These are phyloP conservation scores for Canariomyces notabilis DNA, from an alignment of 2,329 filamentous ascomycete genomes.

Conservation along the genomic window DNA sequence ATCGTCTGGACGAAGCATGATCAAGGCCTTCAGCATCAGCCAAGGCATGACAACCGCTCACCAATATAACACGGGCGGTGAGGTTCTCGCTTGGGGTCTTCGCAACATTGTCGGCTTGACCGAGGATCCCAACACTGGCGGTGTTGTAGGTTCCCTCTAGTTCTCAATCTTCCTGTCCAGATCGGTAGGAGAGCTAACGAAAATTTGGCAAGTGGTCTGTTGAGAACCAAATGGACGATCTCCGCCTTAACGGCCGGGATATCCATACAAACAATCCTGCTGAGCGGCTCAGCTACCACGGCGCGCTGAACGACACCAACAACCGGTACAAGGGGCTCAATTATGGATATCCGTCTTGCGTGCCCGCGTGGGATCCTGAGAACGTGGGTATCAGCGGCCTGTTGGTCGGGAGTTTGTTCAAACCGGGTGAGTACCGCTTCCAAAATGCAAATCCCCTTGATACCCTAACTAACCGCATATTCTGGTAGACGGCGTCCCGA, in stretches of 20 bases:
- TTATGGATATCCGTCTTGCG: conserved; percentile 55
- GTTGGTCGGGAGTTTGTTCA: conserved; percentile 32
- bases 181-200: too few relatives aligned
- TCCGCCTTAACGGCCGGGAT: conserved; percentile 47
- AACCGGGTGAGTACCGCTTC: too few relatives aligned
- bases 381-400: conserved; percentile 31
- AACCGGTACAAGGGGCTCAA: conserved; percentile 41
- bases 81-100: conserved; percentile 32
- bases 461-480: too few relatives aligned
- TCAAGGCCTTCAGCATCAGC: conserved; percentile 51
- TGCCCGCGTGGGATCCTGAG: conserved; percentile 36
- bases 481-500: conserved; percentile 27
- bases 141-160: conserved; percentile 20
- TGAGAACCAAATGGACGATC: conserved; percentile 59
- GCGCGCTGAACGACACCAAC: conserved; percentile 48
- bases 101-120: conserved; percentile 60
- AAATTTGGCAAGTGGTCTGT: conserved; percentile 39
- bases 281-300: conserved; percentile 62
- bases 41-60: conserved; percentile 28
- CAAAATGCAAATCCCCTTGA: too few relatives aligned
- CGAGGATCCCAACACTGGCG: conserved; percentile 38
- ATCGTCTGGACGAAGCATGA: conserved; percentile 44
- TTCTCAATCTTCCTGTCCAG: background rate
- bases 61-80: conserved; percentile 17
- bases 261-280: conserved; percentile 58